phyloP scores from a whole-genome alignment of 2,329 filamentous ascomycete species.

The Cordyceps pruinosa region DNA sequence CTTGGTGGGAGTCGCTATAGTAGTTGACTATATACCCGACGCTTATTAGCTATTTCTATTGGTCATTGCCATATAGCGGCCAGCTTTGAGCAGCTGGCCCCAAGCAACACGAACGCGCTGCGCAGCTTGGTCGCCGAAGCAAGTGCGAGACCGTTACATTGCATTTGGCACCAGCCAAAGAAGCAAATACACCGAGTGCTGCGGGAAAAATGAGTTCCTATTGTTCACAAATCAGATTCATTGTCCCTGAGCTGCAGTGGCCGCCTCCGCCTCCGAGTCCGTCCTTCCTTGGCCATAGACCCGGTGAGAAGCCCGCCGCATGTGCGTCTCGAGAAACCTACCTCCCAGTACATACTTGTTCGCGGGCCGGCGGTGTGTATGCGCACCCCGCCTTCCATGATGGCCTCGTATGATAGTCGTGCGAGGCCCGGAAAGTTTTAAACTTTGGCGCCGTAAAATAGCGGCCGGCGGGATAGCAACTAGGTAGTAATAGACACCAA shows the following conservation, averaged over 20 bases:
- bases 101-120: too few relatives aligned
- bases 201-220: too few relatives aligned
- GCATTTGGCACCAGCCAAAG: neutral
- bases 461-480: too few relatives aligned
- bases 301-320: neutral
- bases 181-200: neutral
- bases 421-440: too few relatives aligned
- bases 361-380: too few relatives aligned
- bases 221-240: neutral
- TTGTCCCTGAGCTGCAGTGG: neutral
- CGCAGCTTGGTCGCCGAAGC: neutral
- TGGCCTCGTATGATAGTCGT: too few relatives aligned
- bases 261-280: too few relatives aligned
- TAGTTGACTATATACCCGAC: neutral
- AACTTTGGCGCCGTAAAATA: too few relatives aligned
- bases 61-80: neutral
- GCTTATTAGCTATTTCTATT: neutral
- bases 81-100: neutral
- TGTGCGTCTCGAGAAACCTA: too few relatives aligned
- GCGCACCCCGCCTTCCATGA: too few relatives aligned
- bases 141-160: neutral
- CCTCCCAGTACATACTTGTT: too few relatives aligned
- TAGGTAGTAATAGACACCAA: too few relatives aligned
- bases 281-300: neutral
- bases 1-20: neutral